Base-by-base conservation (phyloP, 2,329 filamentous ascomycete species). In the Truncatella angustata region DNA sequence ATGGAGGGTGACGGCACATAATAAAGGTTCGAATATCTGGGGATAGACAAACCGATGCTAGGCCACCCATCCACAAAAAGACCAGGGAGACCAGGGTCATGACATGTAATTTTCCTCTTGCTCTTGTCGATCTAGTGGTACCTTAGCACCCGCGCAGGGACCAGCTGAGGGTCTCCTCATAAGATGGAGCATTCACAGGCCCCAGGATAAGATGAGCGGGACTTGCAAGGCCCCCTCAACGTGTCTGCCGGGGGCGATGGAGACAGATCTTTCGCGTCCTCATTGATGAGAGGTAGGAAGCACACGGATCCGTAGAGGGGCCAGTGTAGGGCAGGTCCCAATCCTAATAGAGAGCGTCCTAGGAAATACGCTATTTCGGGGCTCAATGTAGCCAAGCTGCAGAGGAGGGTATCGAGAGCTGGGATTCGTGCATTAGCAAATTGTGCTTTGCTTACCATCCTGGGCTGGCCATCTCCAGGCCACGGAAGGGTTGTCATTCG, bases 1-100 rank as follows among this genome's bases (percentile, higher is more conserved):
- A 18, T 43, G 49, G 40, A 51, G 49, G 49, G 49, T 51, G 40
- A 39, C 23, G 49, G 21, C 49, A 51, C 23, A 36, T 51, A 51
- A 46, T 36, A 26, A 49, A 49, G 24, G 45, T 26, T 26, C 45
- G 24, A 32, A 34, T 49, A 49, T 49, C 34, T 49, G 34, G 46
- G 46, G 46, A 49, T 49, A 28, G 32, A 14, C 46, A 36, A 21
- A 28, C 30, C 47, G 21, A 50, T 50, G 21, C 23, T 35, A 23
- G 46, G 12, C 18, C 28, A 34, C 14, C 30, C 45, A 34, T 20
- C 40, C 32, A 49, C 26, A 23, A 39, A 4, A 35, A 32, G n/a
- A n/a, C n/a, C n/a, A 26, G 26, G 24, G 10, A 14, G 47, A 50
- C 35, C 30, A 24, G 45, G 45, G 34, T 39, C n/a, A 28, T 18